Evolutionary conservation across 257 asterid species (phyloP), one percentile per base, ranked within the genome.

Genomic region (Lavandula angustifolia): DNA sequence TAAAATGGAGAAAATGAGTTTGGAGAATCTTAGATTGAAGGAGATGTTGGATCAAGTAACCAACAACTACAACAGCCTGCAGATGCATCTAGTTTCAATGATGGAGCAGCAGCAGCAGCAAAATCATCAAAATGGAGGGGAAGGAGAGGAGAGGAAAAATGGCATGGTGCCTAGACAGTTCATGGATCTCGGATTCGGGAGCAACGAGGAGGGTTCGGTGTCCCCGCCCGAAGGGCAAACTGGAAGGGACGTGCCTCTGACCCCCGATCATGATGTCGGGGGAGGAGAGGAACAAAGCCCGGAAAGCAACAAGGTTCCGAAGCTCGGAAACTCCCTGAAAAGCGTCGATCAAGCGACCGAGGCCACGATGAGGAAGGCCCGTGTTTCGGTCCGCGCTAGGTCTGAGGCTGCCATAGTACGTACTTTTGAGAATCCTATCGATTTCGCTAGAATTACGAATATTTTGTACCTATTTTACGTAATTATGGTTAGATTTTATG

Each of bases 311-410:
- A 84, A 89, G 83, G 73, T 70, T 33, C 22, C 84, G 7, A 84
- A 83, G 77, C 71, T 73, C 2, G 64, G 54, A 33, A 71, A 71
- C 38, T 43, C 77, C 5, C 62, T 91, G 0, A 78, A 78, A 64
- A 75, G 56, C 48, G 81, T 72, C 17, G 99, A 92, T 77, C 99
- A 89, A 66, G 84, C 95, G 3, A 64, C 88, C 3, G 97, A 89
- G 76, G 95, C 97, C 16, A 92, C 96, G 4, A 89, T 92, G 96
- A 83, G 97, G 76, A 92, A 89, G 82, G 97, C 96, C 41, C 83
- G 99, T n/a, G 99, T 92, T 31, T 89, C 99, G 0, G 99, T 92
- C 65, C 78, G 97, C 29, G 94, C 96, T 37, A 80, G 96, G 49
- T 92, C 99, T 0, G 99, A 92, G 64, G 95, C 97, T 47, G 78